A percentile compares a stretch with the other conserved stretches of the same genome.
Evolutionary conservation across 331 rosid genomes (phyloP).

Genomic region (Saraca asoca): DNA sequence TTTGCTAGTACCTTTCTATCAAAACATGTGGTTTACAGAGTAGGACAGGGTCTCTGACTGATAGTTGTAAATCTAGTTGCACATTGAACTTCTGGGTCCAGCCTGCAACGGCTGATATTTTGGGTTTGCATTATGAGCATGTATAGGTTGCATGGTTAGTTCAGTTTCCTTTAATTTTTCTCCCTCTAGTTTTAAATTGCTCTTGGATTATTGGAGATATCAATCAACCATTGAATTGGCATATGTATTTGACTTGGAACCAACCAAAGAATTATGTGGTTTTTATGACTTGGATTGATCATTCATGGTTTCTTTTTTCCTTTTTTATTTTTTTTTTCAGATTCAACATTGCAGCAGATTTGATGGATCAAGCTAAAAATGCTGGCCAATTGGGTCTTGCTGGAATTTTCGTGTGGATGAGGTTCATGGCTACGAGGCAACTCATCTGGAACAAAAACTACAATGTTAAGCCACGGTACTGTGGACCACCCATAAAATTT

Average conservation of each 20-base stretch:
- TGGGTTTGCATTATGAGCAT: constrained; percentile 10
- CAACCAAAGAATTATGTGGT: neutral
- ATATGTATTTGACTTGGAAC: constrained; percentile 3
- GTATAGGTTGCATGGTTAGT: constrained; percentile 10
- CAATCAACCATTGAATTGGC: constrained; percentile 1
- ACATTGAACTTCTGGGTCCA: constrained; percentile 2
- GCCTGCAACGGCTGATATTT: neutral
- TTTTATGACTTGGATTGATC: constrained; percentile 18
- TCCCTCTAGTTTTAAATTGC: neutral
- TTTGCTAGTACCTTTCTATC: constrained; percentile 24
- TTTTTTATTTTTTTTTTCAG: constrained; percentile 56
- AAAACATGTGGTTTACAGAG: constrained; percentile 22
- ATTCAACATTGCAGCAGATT: constrained; percentile 96
- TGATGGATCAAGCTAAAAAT: constrained; percentile 71
- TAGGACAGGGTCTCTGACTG: neutral
- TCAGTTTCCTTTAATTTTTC: constrained; percentile 15
- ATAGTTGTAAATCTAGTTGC: constrained; percentile 2
- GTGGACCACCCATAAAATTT: constrained; percentile 44
- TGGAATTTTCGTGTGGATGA: constrained; percentile 94
- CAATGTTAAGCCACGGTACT: constrained; percentile 99
- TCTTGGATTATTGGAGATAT: constrained; percentile 19
- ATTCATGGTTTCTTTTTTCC: constrained; percentile 32
- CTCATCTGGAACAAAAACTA: constrained; percentile 98
- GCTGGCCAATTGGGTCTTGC: constrained; percentile 82
- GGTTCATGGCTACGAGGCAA: constrained; percentile 99